Conservation (phyloP, 495 filamentous ascomycete species). For the Trypethelium eluteriae region DNA sequence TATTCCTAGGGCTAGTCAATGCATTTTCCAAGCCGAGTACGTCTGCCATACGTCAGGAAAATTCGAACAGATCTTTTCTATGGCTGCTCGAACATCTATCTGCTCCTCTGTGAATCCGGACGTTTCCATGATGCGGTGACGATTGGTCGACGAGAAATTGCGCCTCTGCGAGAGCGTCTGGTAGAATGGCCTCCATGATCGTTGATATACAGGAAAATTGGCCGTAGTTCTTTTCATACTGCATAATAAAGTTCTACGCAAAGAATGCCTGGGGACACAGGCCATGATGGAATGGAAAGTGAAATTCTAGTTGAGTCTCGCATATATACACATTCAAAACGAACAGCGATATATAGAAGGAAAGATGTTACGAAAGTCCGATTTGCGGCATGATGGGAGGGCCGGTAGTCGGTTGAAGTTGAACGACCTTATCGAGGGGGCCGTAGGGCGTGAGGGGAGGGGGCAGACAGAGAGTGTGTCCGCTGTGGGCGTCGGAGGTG, state of each 20-base stretch:
- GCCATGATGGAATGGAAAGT: neutral
- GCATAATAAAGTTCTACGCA: neutral
- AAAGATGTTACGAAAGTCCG: neutral
- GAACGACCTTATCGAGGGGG: too few species aligned
- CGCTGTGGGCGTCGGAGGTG: neutral
- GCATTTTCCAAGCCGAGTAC: constrained; percentile 19
- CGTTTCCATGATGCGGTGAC: constrained; percentile 56
- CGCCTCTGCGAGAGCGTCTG: constrained; percentile 10
- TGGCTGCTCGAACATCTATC: constrained; percentile 61
- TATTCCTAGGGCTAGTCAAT: constrained; percentile 42
- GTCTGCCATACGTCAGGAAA: constrained; percentile 33
- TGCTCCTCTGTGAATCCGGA: constrained; percentile 66
- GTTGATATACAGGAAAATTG: neutral
- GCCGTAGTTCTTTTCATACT: neutral
- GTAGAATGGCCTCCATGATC: neutral
- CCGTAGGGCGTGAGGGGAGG: too few species aligned
- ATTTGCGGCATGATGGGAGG: too few species aligned
- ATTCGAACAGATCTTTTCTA: constrained; percentile 57
- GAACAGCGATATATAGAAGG: neutral
- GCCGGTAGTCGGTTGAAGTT: too few species aligned
- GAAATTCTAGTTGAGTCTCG: neutral
- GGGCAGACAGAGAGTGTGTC: neutral
- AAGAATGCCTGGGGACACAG: neutral
- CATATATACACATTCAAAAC: neutral
- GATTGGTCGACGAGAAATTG: constrained; percentile 31